Evolutionary conservation across 805 yeast species (phyloP), one percentile per base, ranked within the genome.

Genomic region (Yarrowia bubula): DNA sequence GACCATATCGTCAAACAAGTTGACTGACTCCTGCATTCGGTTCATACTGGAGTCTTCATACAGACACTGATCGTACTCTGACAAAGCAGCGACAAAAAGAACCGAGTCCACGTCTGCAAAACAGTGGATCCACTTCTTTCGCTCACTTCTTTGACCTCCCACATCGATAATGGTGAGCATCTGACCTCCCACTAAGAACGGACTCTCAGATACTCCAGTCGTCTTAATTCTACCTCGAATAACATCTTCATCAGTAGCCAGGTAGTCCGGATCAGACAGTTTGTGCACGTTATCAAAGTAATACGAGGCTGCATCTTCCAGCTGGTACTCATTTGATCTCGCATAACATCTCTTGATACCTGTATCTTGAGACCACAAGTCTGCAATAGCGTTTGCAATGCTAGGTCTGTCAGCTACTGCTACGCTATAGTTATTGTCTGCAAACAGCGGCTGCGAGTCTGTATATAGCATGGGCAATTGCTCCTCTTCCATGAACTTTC

Each of bases 101-200:
- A 96, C 88, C 3, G 96, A 89, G 0, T 96, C 88, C 58, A 93
- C 89, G 68, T 89, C 90, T 72, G 92, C 95, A 76, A 92, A 92
- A 72, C 96, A 90, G 73, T 92, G 97, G 68, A 92, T 89, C 98
- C 98, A 92, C 74, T 92, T 92, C 70, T 88, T 85, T 67, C 98
- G 81, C 74, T 92, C 98, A 18, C 90, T 85, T 67, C 97, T 78
- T 77, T 92, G 98, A 1, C 99, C 99, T 63, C 99, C 99, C 4
- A 97, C 98, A 79, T 95, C 99, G 48, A 92, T 78, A 46, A 95
- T 90, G 71, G 85, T 86, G 74, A 92, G 87, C 68, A 81, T 84
- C 53, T 85, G 82, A 2, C 84, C 81, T 9, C 85, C 84, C 58
- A 79, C 79, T 67, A 93, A 84, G 77, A 95, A 92, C 64, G 81